A percentile compares a stretch with the other conserved stretches of the same genome.
phyloP scores from a whole-genome alignment of 78 protist genomes.

The Goniomonas avonlea region DNA sequence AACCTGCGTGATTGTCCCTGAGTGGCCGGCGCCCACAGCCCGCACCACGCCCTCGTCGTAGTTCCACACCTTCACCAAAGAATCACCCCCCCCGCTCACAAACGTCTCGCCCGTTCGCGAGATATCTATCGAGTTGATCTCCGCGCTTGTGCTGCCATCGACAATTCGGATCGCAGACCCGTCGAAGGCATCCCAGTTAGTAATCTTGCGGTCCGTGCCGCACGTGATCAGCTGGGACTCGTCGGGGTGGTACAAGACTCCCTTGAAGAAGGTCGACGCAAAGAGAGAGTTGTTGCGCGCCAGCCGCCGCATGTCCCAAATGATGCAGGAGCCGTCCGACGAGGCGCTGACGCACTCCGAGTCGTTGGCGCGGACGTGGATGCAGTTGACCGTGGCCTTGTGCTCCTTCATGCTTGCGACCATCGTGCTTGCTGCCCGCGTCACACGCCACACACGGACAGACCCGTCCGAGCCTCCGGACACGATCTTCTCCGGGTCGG shows the following conservation, averaged over 20 bases:
- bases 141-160: constrained; percentile 42
- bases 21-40: constrained; percentile 44
- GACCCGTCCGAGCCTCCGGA: constrained; percentile 57
- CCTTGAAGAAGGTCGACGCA: neutral
- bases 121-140: constrained; percentile 36
- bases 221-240: constrained; percentile 56
- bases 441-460: constrained; percentile 54
- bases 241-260: constrained; percentile 42
- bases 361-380: constrained; percentile 30
- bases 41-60: constrained; percentile 46
- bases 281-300: constrained; percentile 16
- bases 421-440: constrained; percentile 29
- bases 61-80: constrained; percentile 32
- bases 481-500: constrained; percentile 26
- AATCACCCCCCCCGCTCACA: constrained; percentile 47
- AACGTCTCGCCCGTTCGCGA: constrained; percentile 18
- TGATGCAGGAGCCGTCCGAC: constrained; percentile 61
- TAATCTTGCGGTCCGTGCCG: constrained; percentile 60
- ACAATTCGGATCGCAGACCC: constrained; percentile 44
- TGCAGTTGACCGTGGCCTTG: constrained; percentile 40
- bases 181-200: constrained; percentile 58
- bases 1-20: constrained; percentile 5
- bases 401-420: constrained; percentile 56
- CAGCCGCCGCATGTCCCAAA: constrained; percentile 34
- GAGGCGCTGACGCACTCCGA: constrained; percentile 43